These are phyloP conservation scores for Dictyostelium purpureum DNA, from an alignment of 78 protist species.

Conservation along the genomic window DNA sequence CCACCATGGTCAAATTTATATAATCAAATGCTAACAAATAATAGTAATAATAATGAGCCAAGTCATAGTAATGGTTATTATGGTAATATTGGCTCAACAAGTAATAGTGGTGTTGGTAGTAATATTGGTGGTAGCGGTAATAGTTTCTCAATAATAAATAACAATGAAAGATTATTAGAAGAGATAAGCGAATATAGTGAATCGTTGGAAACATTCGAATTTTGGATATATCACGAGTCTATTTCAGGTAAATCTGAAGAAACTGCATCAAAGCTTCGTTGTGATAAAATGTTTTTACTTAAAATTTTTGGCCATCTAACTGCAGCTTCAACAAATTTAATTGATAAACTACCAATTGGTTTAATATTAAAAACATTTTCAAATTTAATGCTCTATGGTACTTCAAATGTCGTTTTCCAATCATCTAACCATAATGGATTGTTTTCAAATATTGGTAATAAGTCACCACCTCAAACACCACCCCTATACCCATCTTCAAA, in stretches of 20 bases:
- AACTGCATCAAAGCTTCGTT: background rate
- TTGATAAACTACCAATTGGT: conserved; percentile 7
- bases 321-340: background rate
- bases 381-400: conserved; percentile 7
- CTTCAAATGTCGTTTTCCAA: background rate
- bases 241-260: background rate
- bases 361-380: conserved; percentile 26
- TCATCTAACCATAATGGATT: too few species aligned
- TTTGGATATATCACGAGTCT: conserved; percentile 12
- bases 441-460: background rate
- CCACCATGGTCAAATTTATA: conserved; percentile 18
- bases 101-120: background rate
- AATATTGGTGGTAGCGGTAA: background rate
- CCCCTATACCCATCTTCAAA: background rate
- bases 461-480: conserved; percentile 32
- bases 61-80: background rate
- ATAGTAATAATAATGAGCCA: background rate
- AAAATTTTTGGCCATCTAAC: conserved; percentile 6
- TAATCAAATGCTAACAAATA: background rate
- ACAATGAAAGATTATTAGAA: background rate
- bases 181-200: background rate
- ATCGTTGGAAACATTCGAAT: conserved; percentile 5
- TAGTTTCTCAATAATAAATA: too few species aligned
- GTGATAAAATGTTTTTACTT: conserved; percentile 2
- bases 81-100: background rate